A percentile compares a stretch with the other conserved stretches of the same genome.
Evolutionary conservation across 257 asterid species (phyloP).

Genomic region (Handroanthus guayacan): DNA sequence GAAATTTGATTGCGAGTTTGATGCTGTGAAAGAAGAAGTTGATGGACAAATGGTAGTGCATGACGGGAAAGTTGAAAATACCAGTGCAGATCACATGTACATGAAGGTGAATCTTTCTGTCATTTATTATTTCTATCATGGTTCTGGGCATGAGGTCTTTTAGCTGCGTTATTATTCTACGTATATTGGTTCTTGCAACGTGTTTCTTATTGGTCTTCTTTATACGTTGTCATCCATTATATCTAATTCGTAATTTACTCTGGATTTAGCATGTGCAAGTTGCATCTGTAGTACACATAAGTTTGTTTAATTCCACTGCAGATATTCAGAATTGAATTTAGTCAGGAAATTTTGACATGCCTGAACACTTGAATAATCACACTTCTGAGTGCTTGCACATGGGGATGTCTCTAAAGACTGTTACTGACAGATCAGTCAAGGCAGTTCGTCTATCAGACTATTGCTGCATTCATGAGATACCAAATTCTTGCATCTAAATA

Average conservation of each 20-base stretch:
- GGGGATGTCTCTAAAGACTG: neutral
- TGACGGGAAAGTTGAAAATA: slow-evolving; percentile 46
- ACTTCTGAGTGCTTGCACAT: neutral
- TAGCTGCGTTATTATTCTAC: slow-evolving; percentile 1
- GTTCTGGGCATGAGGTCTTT: slow-evolving; percentile 10
- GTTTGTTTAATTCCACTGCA: neutral
- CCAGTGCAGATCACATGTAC: slow-evolving; percentile 63
- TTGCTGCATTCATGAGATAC: neutral
- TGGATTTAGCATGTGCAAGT: neutral
- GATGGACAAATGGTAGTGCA: slow-evolving; percentile 40
- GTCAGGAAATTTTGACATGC: neutral
- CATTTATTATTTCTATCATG: slow-evolving; percentile 1
- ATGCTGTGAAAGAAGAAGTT: slow-evolving; percentile 81
- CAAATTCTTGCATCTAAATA: slow-evolving; percentile 7
- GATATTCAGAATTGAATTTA: neutral
- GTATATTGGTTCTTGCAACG: neutral
- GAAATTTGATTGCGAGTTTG: slow-evolving; percentile 73
- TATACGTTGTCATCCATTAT: neutral
- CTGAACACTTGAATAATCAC: neutral
- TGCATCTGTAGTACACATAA: slow-evolving; percentile 7
- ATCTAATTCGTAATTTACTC: neutral
- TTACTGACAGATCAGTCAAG: neutral
- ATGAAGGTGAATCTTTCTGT: slow-evolving; percentile 67
- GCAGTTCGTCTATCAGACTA: neutral
- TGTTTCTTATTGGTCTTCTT: slow-evolving; percentile 8